phyloP scores from a whole-genome alignment of 345 rosid genomes.

The Durio zibethinus region DNA sequence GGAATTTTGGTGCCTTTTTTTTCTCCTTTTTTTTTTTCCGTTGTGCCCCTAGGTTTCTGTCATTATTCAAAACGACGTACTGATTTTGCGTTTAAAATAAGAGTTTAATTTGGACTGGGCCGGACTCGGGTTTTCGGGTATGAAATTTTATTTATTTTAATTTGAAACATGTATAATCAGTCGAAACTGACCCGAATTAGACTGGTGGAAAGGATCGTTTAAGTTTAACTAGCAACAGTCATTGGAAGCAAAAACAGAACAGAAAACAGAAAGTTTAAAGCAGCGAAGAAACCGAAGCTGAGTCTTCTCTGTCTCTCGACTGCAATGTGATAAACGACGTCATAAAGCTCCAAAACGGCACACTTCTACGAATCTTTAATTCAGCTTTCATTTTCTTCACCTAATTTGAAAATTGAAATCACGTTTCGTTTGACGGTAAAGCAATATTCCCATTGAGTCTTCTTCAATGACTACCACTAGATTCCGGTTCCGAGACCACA shows the following conservation, averaged over 20 bases:
- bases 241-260: not conserved
- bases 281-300: constrained; percentile 19
- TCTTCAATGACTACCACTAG: constrained; percentile 24
- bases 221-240: not conserved
- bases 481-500: constrained; percentile 55
- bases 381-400: constrained; percentile 4
- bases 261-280: not conserved
- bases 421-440: constrained; percentile 1
- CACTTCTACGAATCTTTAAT: constrained; percentile 12
- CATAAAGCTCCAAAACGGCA: constrained; percentile 4
- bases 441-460: constrained; percentile 33
- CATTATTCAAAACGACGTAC: not conserved
- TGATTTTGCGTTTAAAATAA: not conserved
- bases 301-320: constrained; percentile 1
- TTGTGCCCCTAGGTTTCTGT: not conserved
- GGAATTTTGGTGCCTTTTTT: constrained; percentile 2
- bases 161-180: no score
- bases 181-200: not conserved
- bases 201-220: not conserved
- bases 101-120: not conserved
- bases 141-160: no score
- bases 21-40: not conserved
- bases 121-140: no score
- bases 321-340: constrained; percentile 30
- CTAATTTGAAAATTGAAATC: not conserved